Evolutionary conservation across 306 rosid species (phyloP), one percentile per base, ranked within the genome.

Genomic region (Prunus padus): DNA sequence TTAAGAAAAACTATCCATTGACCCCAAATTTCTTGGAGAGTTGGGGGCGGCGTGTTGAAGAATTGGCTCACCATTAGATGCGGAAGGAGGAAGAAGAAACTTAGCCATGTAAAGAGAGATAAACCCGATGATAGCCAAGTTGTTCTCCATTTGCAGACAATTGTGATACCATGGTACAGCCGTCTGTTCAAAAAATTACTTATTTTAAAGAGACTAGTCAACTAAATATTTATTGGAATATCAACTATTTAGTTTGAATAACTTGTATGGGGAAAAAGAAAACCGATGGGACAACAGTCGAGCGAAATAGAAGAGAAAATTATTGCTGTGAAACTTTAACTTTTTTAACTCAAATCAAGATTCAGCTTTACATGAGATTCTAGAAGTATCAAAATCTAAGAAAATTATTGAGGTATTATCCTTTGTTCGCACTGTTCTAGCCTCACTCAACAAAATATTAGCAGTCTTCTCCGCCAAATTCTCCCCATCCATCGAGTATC

Each of bases 371-470:
- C 98, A 96, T 15, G 91, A 75, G 81, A 72, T 76, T 72, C 85
- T 85, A 11, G 75, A 80, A 77, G 76, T 72, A 71, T 90, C 97
- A 83, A 96, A 96, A 83, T 96, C 99, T 89, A 96, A 84, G 88
- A 85, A 92, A 86, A 96, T 79, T 83, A 96, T 84, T 77, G 96
- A 86, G 49, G 99, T 96, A 68, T 96, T 96, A 84, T 96, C 99
- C 92, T 90, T 96, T 81, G 99, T 96, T 88, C 92, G 87, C 88
- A 82, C 86, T 71, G 96, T 83, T 87, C 86, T 92, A 85, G 99
- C 99, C 80, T 96, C 99, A 76, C 73, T 84, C 93, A 96, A 77
- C 86, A 96, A 86, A 80, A 79, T 80, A 80, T 85, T 92, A 73
- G 99, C 97, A 55, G 84, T 82, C 88, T 89, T 89, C 73, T 89